Evolutionary conservation across 1,284 basidiomycete genomes (phyloP), one percentile per base, ranked within the genome.

Genomic region (Marasmius oreades): DNA sequence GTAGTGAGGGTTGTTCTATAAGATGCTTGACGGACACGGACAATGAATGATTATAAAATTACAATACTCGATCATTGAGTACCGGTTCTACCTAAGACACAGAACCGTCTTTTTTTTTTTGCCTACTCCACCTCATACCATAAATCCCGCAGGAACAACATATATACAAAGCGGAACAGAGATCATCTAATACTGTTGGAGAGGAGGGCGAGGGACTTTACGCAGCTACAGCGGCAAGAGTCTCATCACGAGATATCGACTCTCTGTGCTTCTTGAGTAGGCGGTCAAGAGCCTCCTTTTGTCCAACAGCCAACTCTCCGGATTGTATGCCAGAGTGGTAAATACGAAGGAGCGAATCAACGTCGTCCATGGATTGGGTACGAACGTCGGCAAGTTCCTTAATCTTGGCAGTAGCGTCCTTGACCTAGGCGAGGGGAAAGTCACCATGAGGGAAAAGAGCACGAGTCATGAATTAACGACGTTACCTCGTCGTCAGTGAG

Each of bases 351-450:
- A 99, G 88, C 39, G 92, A 92, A 74, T 99, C 97, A 60, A 99
- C 97, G 70, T 99, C 96, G 70, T 99, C 96, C 91, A 99, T 98
- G 22, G 92, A 93, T 74, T 99, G 97, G 28, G 95, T 98, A 63
- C 93, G 89, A 55, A 99, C 93, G 69, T 99, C 97, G 20, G 97
- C 97, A 58, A 99, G 88, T 75, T 98, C 93, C 87, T 99, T 99
- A 82, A 99, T 98, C 85, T 98, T 98, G 74, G 90, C 88, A 1
- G 97, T 99, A 39, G 94, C 95, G 67, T 98, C 95, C 88, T 99
- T 97, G 81, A 97, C 80, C 84, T 89, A 62, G 44, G 50, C 26
- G 44, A 24, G 33, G 37, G 36, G 39, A 50, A 47, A 39, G 48
- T 43, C 46, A n/a, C 45, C 22, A 47, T 31, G 48, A 23, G 23